Percentiles rank a stretch among this genome's conserved stretches.
phyloP scores from a whole-genome alignment of 2,329 filamentous ascomycete genomes.

The Dryadomyces quercus-mongolicae region DNA sequence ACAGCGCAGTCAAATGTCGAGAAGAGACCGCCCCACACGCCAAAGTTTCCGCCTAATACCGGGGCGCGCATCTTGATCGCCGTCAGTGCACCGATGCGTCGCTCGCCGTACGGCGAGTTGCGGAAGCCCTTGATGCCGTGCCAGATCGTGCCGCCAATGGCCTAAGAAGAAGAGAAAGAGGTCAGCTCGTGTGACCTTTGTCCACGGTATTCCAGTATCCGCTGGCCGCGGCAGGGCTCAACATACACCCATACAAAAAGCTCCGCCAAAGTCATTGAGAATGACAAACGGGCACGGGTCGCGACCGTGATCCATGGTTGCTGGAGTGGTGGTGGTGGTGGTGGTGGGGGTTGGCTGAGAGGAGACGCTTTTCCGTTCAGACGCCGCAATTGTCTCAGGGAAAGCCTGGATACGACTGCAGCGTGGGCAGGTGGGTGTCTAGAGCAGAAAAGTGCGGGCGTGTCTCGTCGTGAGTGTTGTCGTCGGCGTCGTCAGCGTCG shows the following conservation, averaged over 20 bases:
- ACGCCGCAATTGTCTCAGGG: too few species aligned
- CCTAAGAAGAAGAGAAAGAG: conserved; percentile 29
- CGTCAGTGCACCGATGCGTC: conserved; percentile 88
- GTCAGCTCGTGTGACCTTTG: not conserved
- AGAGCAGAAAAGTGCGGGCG: not conserved
- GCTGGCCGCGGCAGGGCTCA: not conserved
- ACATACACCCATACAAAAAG: conserved; percentile 17
- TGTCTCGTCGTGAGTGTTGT: not conserved
- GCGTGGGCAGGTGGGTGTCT: not conserved
- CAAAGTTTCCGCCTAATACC: conserved; percentile 94
- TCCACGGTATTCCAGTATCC: too few species aligned
- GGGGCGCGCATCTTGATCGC: conserved; percentile 96
- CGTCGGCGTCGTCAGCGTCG: not conserved
- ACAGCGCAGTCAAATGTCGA: conserved; percentile 93
- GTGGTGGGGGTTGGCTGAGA: not conserved
- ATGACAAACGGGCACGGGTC: conserved; percentile 97
- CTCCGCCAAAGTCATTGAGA: conserved; percentile 93
- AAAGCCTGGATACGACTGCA: not conserved
- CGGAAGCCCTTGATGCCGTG: conserved; percentile 93
- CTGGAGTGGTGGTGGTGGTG: not conserved
- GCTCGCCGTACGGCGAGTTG: conserved; percentile 83
- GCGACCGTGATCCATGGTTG: conserved; percentile 84
- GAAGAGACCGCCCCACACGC: conserved; percentile 94
- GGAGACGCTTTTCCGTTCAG: not conserved
- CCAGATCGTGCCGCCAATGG: conserved; percentile 77